Conservation (phyloP, 2,329 filamentous ascomycete genomes). For the Verticillium klebahnii region DNA sequence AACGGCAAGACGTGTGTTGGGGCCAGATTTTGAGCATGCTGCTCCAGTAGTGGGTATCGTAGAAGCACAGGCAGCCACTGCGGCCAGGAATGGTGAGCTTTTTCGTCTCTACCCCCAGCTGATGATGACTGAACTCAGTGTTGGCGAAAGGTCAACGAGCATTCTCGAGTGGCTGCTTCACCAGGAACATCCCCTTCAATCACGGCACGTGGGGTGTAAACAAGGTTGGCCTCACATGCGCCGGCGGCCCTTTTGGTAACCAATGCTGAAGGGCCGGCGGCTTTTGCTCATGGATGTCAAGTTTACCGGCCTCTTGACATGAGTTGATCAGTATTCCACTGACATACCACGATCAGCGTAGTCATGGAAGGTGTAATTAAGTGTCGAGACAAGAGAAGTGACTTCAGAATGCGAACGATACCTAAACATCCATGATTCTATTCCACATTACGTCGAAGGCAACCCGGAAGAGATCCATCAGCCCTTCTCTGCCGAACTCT, state of each 20-base stretch:
- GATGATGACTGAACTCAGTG: background rate
- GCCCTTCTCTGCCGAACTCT: no score
- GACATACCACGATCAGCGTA: background rate
- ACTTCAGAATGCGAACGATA: no score
- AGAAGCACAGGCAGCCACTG: background rate
- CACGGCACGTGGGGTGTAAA: slow-evolving; percentile 9
- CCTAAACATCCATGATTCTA: no score
- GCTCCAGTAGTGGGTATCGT: background rate
- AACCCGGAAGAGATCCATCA: no score
- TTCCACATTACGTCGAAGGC: no score
- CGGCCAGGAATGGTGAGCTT: background rate
- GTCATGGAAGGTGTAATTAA: background rate
- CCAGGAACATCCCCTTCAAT: slow-evolving; percentile 3
- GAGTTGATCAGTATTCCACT: background rate
- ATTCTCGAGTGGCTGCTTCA: background rate
- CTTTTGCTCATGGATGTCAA: slow-evolving; percentile 10
- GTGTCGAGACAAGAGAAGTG: background rate
- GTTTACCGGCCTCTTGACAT: background rate
- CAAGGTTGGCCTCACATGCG: slow-evolving; percentile 2
- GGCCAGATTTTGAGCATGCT: background rate
- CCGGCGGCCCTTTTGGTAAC: slow-evolving; percentile 6
- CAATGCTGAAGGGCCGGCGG: slow-evolving; percentile 14
- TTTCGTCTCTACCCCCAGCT: background rate
- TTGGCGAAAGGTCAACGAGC: background rate
- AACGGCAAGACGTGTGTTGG: slow-evolving; percentile 1